These are phyloP conservation scores for Rhizophora apiculata DNA, from an alignment of 345 rosid genomes.

Conservation along the genomic window DNA sequence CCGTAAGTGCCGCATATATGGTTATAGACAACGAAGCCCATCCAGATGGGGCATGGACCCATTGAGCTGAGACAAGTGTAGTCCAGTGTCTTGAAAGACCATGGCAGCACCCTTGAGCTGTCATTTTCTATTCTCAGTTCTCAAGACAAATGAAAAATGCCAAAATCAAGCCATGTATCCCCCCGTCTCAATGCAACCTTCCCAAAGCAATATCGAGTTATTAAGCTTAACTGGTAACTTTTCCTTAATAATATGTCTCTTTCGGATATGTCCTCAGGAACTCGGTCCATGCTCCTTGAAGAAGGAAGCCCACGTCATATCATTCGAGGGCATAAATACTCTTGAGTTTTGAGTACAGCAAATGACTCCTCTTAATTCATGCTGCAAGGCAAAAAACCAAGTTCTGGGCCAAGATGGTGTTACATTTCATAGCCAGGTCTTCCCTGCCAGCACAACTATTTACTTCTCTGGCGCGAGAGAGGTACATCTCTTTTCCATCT, in stretches of 20 bases:
- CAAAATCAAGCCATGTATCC: slow-evolving; percentile 38
- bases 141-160: slow-evolving; percentile 21
- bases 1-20: background rate
- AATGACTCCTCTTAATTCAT: slow-evolving; percentile 15
- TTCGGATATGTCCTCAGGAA: too few relatives aligned
- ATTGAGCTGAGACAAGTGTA: background rate
- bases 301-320: slow-evolving; percentile 6
- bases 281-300: background rate
- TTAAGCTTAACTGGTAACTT: background rate
- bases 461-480: slow-evolving; percentile 87
- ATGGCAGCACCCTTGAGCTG: slow-evolving; percentile 56
- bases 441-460: slow-evolving; percentile 76
- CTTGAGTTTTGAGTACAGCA: background rate
- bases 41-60: slow-evolving; percentile 8
- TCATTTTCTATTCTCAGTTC: slow-evolving; percentile 36
- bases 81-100: slow-evolving; percentile 13
- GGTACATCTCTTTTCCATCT: slow-evolving; percentile 30
- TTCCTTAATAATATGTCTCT: too few relatives aligned
- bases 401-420: slow-evolving; percentile 88
- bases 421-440: slow-evolving; percentile 92
- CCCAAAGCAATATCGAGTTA: slow-evolving; percentile 78
- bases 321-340: too few relatives aligned
- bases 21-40: background rate
- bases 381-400: slow-evolving; percentile 78
- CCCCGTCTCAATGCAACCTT: slow-evolving; percentile 64